Percentiles rank a stretch among this genome's conserved stretches.
These are phyloP conservation scores for Striga asiatica DNA, from an alignment of 257 asterid species.

Conservation along the genomic window DNA sequence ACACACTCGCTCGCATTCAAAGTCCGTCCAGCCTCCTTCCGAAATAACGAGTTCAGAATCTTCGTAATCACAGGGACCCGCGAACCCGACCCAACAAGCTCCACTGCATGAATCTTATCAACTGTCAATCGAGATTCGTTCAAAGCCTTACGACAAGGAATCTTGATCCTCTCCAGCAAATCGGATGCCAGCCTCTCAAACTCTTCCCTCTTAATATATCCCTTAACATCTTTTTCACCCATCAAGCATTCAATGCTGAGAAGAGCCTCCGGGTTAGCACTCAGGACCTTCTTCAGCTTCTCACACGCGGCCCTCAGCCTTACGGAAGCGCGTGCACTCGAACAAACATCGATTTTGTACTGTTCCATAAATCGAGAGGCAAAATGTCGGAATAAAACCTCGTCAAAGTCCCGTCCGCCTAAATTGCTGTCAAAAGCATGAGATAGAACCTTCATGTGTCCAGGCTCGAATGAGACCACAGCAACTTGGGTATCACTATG, in stretches of 20 bases:
- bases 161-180: conserved; percentile 53
- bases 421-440: conserved; percentile 80
- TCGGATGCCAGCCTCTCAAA: conserved; percentile 65
- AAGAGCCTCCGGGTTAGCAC: conserved; percentile 94
- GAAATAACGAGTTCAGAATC: conserved; percentile 50
- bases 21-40: conserved; percentile 70
- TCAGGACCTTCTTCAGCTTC: conserved; percentile 90
- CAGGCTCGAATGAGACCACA: conserved; percentile 65
- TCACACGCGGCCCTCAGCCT: conserved; percentile 90
- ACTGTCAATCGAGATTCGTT: conserved; percentile 48
- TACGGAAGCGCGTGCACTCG: conserved; percentile 70
- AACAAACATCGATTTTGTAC: conserved; percentile 66
- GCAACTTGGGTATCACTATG: conserved; percentile 93
- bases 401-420: conserved; percentile 96
- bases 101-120: conserved; percentile 77
- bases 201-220: conserved; percentile 80
- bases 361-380: conserved; percentile 62
- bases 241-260: conserved; percentile 91
- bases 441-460: conserved; percentile 68
- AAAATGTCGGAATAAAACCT: conserved; percentile 67
- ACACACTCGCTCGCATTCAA: conserved; percentile 96
- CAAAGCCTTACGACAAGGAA: conserved; percentile 74
- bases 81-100: conserved; percentile 96
- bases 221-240: conserved; percentile 96
- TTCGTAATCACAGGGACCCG: conserved; percentile 74